A percentile compares a stretch with the other conserved stretches of the same genome.
Conservation (phyloP, 345 rosid genomes). For the Bruguiera gymnorhiza region DNA sequence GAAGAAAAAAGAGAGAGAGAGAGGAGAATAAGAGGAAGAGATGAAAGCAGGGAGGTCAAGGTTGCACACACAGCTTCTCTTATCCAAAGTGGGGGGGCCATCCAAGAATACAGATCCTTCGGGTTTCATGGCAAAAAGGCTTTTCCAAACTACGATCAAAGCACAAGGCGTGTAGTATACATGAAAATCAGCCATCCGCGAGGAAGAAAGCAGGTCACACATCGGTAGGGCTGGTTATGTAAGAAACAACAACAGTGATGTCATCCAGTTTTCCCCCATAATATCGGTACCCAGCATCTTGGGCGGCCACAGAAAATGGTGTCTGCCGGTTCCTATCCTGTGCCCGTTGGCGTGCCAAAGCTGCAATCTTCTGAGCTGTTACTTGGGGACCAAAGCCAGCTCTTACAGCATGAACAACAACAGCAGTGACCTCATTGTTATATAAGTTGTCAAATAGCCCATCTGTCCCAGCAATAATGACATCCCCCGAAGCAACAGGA, state of each 20-base stretch:
- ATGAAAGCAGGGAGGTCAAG: neutral
- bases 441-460: slow-evolving; percentile 37
- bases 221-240: slow-evolving; percentile 8
- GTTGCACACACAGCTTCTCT: neutral
- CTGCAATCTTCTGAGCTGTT: slow-evolving; percentile 31
- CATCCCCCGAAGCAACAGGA: slow-evolving; percentile 31
- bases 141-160: neutral
- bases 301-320: slow-evolving; percentile 35
- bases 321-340: slow-evolving; percentile 25
- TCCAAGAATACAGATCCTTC: neutral
- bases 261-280: slow-evolving; percentile 39
- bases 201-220: slow-evolving; percentile 5
- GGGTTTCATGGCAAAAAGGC: neutral
- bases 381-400: slow-evolving; percentile 25
- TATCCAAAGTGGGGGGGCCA: neutral
- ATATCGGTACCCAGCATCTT: slow-evolving; percentile 35
- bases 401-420: slow-evolving; percentile 23
- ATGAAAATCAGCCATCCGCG: slow-evolving; percentile 2
- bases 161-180: neutral
- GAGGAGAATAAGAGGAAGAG: no score
- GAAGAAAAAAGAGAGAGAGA: no score
- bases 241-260: slow-evolving; percentile 32
- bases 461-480: slow-evolving; percentile 31
- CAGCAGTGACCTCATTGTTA: slow-evolving; percentile 25
- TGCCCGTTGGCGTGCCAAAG: slow-evolving; percentile 33